Evolutionary conservation across 2,329 filamentous ascomycete species (phyloP), one percentile per base, ranked within the genome.

Genomic region (Coniochaeta hoffmannii): DNA sequence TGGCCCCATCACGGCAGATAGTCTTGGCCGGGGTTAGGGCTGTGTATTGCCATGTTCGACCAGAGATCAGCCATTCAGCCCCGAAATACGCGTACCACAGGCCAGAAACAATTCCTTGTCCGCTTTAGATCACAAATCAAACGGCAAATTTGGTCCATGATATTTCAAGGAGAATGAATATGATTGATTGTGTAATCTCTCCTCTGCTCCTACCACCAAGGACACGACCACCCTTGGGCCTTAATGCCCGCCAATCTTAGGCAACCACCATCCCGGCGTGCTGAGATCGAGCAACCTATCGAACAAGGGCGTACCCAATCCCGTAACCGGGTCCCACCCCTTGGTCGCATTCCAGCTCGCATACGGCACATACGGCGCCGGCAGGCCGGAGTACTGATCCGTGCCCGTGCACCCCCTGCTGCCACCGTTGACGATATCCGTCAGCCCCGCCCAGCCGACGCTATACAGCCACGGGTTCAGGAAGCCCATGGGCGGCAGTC

Each of bases 391-490:
- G 31, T 61, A 62, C 56, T 60, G 66, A 12, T 59, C 60, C 64
- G 62, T 10, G 1, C 69, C 66, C 30, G 64, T 65, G 61, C 72
- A 74, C 2, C 72, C 72, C 8, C 49, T 61, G 32, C 64, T 64
- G 7, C 61, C 64, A 19, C 72, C 71, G 2, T 56, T 41, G 2
- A 66, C 65, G 46, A 75, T 69, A 57, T 76, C 73, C 0, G 64
- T 72, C n/a, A 74, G 62, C 8, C 63, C 62, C 0, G 57, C 61
- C 26, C 62, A 57, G 10, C 65, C 63, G 19, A 31, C 26, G 19
- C 62, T 63, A 60, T 73, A 73, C n/a, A 86, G 67, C 78, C 79
- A 83, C 1, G 82, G 82, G 65, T 86, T 86, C 28, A 86, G 66
- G 62, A 84, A 86, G 1, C 83, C 82, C 62, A 86, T 68, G 0